Conservation (phyloP, 306 rosid species). For the Trifolium repens region DNA sequence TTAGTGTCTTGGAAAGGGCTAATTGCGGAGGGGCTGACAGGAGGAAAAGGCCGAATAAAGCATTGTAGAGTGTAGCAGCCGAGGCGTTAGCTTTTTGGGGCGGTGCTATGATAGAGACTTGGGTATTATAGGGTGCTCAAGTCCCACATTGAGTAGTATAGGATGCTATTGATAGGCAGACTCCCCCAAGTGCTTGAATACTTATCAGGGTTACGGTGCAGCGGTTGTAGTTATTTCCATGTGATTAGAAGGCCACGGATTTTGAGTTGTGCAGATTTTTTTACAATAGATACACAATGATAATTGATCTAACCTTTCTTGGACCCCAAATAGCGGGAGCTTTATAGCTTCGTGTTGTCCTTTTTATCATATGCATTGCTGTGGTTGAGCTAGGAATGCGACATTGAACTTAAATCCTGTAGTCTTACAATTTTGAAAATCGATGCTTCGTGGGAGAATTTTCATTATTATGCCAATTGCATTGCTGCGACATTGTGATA, state of each 20-base stretch:
- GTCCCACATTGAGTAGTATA: not conserved
- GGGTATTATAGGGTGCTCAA: not conserved
- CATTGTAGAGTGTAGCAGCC: not conserved
- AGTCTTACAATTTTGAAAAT: constrained; percentile 14
- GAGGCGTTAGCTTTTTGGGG: not conserved
- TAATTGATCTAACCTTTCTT: not conserved
- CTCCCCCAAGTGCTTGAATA: not conserved
- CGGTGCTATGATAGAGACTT: not conserved
- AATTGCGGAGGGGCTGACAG: not conserved
- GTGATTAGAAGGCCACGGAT: not conserved
- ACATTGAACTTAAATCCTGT: not conserved
- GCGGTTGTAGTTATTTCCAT: not conserved
- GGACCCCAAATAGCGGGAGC: not conserved
- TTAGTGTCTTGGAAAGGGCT: not conserved
- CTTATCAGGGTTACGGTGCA: not conserved
- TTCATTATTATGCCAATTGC: not conserved
- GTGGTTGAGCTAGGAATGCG: constrained; percentile 8
- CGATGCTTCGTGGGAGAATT: constrained; percentile 4
- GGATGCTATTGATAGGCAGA: not conserved
- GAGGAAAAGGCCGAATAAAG: not conserved
- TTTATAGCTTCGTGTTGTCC: not conserved
- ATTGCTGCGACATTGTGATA: constrained; percentile 20
- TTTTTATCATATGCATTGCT: no score
- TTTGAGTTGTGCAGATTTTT: not conserved
- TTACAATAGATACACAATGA: not conserved